Evolutionary conservation across 768 basidiomycete genomes (phyloP).

Genomic region (Lentinula detonsa): DNA sequence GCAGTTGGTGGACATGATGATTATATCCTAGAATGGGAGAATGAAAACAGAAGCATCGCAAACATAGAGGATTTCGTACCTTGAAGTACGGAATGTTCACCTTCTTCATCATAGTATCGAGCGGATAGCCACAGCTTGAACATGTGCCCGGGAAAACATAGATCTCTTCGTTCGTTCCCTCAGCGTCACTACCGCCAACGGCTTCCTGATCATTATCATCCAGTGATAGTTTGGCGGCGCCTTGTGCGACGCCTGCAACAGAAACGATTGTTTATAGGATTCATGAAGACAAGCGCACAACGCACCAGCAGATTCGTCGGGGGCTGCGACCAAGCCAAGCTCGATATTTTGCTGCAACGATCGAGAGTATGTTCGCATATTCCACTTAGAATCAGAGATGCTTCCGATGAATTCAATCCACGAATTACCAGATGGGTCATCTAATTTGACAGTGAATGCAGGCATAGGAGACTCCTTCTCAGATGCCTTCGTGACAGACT

Average conservation of each 20-base stretch:
- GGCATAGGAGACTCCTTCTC: constrained; percentile 48
- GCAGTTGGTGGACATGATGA: constrained; percentile 99
- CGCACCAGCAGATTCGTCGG: constrained; percentile 30
- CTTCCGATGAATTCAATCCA: constrained; percentile 87
- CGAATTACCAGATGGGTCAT: constrained; percentile 96
- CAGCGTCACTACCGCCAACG: constrained; percentile 14
- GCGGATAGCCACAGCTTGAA: constrained; percentile 77
- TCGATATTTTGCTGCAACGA: constrained; percentile 74
- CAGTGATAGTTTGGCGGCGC: background rate
- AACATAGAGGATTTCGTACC: constrained; percentile 33
- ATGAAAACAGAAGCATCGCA: background rate
- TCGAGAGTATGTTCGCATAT: constrained; percentile 73
- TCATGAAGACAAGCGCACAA: background rate
- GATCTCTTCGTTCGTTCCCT: constrained; percentile 73
- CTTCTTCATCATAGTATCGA: constrained; percentile 93
- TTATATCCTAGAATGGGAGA: constrained; percentile 58
- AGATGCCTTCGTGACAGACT: constrained; percentile 20
- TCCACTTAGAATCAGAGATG: constrained; percentile 93
- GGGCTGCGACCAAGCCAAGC: constrained; percentile 59
- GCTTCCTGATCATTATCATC: background rate
- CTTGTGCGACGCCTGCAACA: background rate
- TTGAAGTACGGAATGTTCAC: constrained; percentile 98
- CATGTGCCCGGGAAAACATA: constrained; percentile 84
- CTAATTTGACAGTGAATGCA: constrained; percentile 76
- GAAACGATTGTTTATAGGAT: background rate